These are phyloP conservation scores for Noccaea caerulescens DNA, from an alignment of 345 rosid species.

Conservation along the genomic window DNA sequence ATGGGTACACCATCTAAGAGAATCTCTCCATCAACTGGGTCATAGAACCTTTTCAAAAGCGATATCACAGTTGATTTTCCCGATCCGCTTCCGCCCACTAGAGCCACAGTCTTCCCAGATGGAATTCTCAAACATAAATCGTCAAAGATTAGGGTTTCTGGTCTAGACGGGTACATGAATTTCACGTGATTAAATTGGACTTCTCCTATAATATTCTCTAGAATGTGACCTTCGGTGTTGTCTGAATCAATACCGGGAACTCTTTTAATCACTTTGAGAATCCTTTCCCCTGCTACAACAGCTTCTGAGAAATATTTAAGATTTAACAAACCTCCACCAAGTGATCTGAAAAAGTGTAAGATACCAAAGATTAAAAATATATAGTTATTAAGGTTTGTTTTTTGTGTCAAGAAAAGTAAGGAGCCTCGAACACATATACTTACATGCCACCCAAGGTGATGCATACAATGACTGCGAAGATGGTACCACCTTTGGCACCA, in stretches of 20 bases:
- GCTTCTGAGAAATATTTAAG: conserved; percentile 74
- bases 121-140: conserved; percentile 74
- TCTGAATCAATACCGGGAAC: conserved; percentile 75
- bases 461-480: conserved; percentile 73
- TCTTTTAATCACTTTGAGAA: conserved; percentile 67
- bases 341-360: conserved; percentile 60
- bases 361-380: conserved; percentile 46
- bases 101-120: conserved; percentile 85
- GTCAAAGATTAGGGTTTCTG: conserved; percentile 68
- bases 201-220: conserved; percentile 73
- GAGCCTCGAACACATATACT: conserved; percentile 36
- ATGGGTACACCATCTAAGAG: conserved; percentile 86
- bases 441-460: conserved; percentile 87
- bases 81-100: conserved; percentile 88
- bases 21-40: conserved; percentile 75
- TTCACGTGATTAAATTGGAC: conserved; percentile 80
- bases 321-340: conserved; percentile 63
- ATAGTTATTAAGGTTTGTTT: conserved; percentile 39
- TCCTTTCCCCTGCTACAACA: conserved; percentile 68
- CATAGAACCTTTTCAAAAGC: conserved; percentile 80
- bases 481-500: conserved; percentile 82
- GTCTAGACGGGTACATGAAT: conserved; percentile 82
- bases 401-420: conserved; percentile 46
- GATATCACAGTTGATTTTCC: conserved; percentile 90
- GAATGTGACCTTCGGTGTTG: conserved; percentile 63